phyloP scores from a whole-genome alignment of 257 asterid species.

The Rauvolfia tetraphylla region DNA sequence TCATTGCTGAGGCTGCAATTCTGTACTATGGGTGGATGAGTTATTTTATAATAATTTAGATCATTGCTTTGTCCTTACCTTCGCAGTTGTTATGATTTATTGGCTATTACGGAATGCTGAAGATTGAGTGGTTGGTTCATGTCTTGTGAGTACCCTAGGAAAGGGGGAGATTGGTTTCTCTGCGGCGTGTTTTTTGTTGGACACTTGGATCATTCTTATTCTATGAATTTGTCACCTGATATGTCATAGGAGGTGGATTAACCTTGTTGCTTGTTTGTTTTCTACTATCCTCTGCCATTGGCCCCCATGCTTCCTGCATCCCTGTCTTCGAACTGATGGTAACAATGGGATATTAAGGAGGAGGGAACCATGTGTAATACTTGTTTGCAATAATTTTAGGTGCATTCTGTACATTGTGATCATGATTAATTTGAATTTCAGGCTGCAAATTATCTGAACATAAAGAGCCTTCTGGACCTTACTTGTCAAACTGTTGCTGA shows the following conservation, averaged over 20 bases:
- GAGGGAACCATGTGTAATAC: no score
- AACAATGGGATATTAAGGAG: not conserved
- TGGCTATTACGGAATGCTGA: not conserved
- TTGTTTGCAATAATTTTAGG: not conserved
- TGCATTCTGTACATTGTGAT: not conserved
- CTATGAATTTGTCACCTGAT: not conserved
- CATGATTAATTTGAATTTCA: not conserved
- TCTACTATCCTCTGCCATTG: not conserved
- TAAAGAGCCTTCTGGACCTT: constrained; percentile 60
- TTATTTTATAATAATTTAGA: no score
- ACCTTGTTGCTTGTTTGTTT: not conserved
- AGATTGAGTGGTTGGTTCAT: no score
- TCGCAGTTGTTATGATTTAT: not conserved
- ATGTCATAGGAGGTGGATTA: not conserved
- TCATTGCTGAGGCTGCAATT: no score
- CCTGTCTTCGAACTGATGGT: no score
- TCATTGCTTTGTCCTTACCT: no score
- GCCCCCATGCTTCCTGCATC: not conserved
- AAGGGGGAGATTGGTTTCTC: no score
- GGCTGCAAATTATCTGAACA: constrained; percentile 78
- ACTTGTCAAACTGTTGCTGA: constrained; percentile 64
- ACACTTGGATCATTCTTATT: not conserved
- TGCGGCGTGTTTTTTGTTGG: not conserved
- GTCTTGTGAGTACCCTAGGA: no score
- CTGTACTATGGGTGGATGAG: no score